These are phyloP conservation scores for Abrus pulchellus DNA, from an alignment of 306 rosid genomes.

Conservation along the genomic window DNA sequence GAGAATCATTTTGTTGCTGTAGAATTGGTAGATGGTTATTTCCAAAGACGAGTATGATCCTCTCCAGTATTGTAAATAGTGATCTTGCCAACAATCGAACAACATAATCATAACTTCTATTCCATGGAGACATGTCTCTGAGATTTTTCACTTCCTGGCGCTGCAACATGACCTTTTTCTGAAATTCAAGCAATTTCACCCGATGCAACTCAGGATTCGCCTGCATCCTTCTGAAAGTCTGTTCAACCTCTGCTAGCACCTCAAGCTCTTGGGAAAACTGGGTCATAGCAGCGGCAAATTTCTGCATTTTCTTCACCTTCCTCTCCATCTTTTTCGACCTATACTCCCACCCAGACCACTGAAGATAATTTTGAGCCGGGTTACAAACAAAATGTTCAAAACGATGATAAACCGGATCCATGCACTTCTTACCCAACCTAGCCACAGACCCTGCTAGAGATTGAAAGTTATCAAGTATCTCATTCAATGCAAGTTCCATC, in stretches of 20 bases:
- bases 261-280: constrained; percentile 80
- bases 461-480: constrained; percentile 72
- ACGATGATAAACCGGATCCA: constrained; percentile 73
- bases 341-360: constrained; percentile 84
- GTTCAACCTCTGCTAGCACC: constrained; percentile 83
- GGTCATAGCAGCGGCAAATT: constrained; percentile 61
- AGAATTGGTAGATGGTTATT: constrained; percentile 48
- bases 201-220: constrained; percentile 56
- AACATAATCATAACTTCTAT: constrained; percentile 69
- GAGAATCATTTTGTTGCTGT: constrained; percentile 47
- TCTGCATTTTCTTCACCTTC: constrained; percentile 88
- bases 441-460: constrained; percentile 68
- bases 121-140: constrained; percentile 85
- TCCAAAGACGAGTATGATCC: constrained; percentile 74
- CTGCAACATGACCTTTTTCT: constrained; percentile 74
- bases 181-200: constrained; percentile 65
- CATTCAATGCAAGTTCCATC: constrained; percentile 79
- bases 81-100: constrained; percentile 84
- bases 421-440: constrained; percentile 76
- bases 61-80: constrained; percentile 75
- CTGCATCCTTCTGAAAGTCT: constrained; percentile 74
- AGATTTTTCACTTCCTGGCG: constrained; percentile 81
- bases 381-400: constrained; percentile 65
- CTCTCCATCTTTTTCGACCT: constrained; percentile 83
- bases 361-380: constrained; percentile 63